Evolutionary conservation across 352 stramenopile species (phyloP), one percentile per base, ranked within the genome.

Genomic region (Pythium folliculosum): DNA sequence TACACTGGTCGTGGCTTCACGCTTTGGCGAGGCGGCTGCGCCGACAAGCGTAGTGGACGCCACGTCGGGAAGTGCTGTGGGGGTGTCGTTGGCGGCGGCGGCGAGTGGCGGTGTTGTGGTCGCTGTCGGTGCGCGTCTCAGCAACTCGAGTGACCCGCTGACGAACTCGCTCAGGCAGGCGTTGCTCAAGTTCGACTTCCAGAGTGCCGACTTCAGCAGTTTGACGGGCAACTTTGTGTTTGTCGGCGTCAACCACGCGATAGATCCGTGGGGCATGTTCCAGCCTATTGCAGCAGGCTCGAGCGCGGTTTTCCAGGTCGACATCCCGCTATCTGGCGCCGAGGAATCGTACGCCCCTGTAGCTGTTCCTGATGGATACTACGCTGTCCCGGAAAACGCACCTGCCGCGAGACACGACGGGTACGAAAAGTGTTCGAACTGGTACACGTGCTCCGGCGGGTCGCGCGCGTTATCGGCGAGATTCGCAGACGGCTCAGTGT

Each of bases 361-460:
- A 4, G 65, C 14, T 38, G 75, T 88, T 12, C 78, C 77, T 22
- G 60, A 59, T 5, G 81, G 78, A 9, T 90, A 77, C 56, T 90
- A 90, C 48, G 75, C 76, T 17, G 43, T 77, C 21, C 81, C 81
- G 12, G 78, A 88, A 43, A 68, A 65, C 47, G 67, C 65, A 7
- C 35, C 73, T 12, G 64, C 70, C 37, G 49, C 63, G 56, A 71
- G 70, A 17, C 65, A 72, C 25, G 71, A 75, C 8, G 77, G 77
- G 12, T 71, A 81, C 43, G 65, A 60, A 35, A 76, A 55, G 21
- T 90, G 81, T 40, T 66, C 77, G 6, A 37, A 51, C 13, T 80
- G 77, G 22, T 90, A 84, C 43, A 67, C 48, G 22, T 90, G 81
- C 48, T 67, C 61, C 14, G 63, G 44, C 52, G 81, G 78, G 13